phyloP scores from a whole-genome alignment of 225 moss, liverwort and hornwort genomes.

The Physcomitrium patens region DNA sequence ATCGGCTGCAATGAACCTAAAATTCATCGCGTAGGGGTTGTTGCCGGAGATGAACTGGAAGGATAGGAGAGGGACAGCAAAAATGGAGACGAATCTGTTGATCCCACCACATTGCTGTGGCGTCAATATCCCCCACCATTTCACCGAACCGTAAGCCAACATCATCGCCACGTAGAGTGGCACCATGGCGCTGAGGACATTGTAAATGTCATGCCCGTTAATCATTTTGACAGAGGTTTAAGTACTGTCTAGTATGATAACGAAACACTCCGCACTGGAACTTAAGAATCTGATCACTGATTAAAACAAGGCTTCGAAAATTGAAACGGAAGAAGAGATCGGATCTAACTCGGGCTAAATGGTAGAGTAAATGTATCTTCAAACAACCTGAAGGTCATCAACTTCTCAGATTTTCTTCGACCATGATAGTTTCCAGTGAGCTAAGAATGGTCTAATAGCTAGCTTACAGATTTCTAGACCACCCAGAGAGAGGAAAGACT shows the following conservation, averaged over 20 bases:
- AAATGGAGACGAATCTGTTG: conserved; percentile 95
- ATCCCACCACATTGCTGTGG: conserved; percentile 92
- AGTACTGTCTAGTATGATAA: neutral
- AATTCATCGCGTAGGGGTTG: conserved; percentile 89
- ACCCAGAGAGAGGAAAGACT: neutral
- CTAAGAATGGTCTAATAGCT: too few relatives aligned
- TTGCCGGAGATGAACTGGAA: conserved; percentile 95
- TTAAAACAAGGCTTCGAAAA: neutral
- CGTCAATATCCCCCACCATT: conserved; percentile 95
- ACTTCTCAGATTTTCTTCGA: neutral
- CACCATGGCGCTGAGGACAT: conserved; percentile 87
- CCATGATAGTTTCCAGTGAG: too few relatives aligned
- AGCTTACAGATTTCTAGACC: too few relatives aligned
- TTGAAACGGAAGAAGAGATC: neutral
- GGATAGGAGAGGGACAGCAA: conserved; percentile 91
- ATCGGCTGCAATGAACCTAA: conserved; percentile 87
- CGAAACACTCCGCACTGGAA: neutral
- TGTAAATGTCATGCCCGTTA: conserved; percentile 75
- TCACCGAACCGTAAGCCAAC: conserved; percentile 91
- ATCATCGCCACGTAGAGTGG: conserved; percentile 99
- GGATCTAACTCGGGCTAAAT: neutral
- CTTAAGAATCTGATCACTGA: conserved; percentile 4
- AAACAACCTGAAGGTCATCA: neutral
- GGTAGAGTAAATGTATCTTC: neutral
- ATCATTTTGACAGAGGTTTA: conserved; percentile 64